Base-by-base conservation (phyloP, 1,139 yeast species). In the Pichia sp. region DNA sequence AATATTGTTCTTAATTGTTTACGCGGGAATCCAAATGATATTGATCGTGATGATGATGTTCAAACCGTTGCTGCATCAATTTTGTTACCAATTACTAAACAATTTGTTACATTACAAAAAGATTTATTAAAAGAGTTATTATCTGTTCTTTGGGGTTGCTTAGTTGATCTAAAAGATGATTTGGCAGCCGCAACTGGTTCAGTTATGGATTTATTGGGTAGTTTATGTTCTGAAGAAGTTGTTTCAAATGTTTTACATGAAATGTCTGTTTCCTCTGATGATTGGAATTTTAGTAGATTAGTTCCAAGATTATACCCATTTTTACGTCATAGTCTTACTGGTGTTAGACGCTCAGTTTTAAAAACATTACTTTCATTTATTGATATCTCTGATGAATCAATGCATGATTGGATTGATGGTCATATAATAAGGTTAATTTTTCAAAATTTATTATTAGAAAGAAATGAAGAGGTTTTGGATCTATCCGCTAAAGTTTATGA, bases 41-140 rank as follows among this genome's bases (percentile, higher is more conserved):
- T 86, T 62, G 76, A 81, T 52, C 96, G 90, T 59, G 66, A 63
- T 49, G 98, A 92, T 66, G 99, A 94, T 64, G 97, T 94, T 29
- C 97, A 94, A 65, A 89, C 97, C 11, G 96, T 92, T 44, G 90
- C 96, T 27, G 98, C 98, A 0, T 86, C 96, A 7, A 88, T 96
- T 1, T 71, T 94, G 52, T 74, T 94, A 0, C 98, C 98, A 3
- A 87, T 92, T 46, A 92, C 96, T 1, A 74, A 77, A 26, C 89
- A 88, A 57, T 86, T 92, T 65, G 94, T 92, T 26, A 70, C 76
- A 34, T 71, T 85, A 40, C 78, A 84, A 47, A 71, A 79, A 30
- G 73, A 75, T 38, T 71, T 81, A 5, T 81, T 90, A 18, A 82
- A 80, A 49, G 71, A 79, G 11, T 74, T 92, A 31, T 71, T 92